These are phyloP conservation scores for Cardiosporidium cionae DNA, from an alignment of 169 alveolate species.

Conservation along the genomic window DNA sequence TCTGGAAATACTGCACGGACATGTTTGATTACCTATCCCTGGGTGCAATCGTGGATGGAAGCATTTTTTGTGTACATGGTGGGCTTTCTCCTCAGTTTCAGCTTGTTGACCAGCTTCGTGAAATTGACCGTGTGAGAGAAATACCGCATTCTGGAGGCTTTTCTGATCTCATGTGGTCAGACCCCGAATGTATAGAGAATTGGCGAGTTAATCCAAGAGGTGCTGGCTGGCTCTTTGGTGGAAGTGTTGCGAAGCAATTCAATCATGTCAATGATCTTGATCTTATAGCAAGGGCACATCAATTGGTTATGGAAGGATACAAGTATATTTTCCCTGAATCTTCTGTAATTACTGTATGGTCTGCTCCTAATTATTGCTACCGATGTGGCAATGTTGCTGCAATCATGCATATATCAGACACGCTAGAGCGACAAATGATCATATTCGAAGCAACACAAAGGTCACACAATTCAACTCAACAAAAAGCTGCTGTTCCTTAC, in stretches of 20 bases:
- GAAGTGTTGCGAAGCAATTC: slow-evolving; percentile 72
- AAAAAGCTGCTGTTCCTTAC: slow-evolving; percentile 1
- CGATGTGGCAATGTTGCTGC: slow-evolving; percentile 79
- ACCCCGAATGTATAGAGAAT: slow-evolving; percentile 82
- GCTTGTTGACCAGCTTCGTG: slow-evolving; percentile 80
- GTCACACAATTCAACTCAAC: neutral
- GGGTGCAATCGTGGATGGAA: slow-evolving; percentile 85
- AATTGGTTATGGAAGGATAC: slow-evolving; percentile 55
- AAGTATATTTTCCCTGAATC: neutral
- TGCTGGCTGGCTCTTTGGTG: slow-evolving; percentile 93
- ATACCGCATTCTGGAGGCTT: slow-evolving; percentile 94
- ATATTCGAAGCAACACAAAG: neutral
- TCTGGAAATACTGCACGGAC: slow-evolving; percentile 93
- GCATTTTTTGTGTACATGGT: slow-evolving; percentile 93
- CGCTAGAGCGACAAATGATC: neutral
- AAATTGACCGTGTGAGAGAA: slow-evolving; percentile 57
- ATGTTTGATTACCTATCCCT: slow-evolving; percentile 90
- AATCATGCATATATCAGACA: neutral
- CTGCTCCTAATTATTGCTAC: slow-evolving; percentile 91
- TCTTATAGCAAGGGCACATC: slow-evolving; percentile 88
- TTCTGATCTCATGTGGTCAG: slow-evolving; percentile 92
- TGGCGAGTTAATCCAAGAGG: slow-evolving; percentile 95
- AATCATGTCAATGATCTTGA: slow-evolving; percentile 82
- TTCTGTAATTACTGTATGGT: slow-evolving; percentile 70
- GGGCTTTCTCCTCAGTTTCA: slow-evolving; percentile 91